Evolutionary conservation across 1,284 basidiomycete genomes (phyloP), one percentile per base, ranked within the genome.

Genomic region (Pseudozyma pruni): DNA sequence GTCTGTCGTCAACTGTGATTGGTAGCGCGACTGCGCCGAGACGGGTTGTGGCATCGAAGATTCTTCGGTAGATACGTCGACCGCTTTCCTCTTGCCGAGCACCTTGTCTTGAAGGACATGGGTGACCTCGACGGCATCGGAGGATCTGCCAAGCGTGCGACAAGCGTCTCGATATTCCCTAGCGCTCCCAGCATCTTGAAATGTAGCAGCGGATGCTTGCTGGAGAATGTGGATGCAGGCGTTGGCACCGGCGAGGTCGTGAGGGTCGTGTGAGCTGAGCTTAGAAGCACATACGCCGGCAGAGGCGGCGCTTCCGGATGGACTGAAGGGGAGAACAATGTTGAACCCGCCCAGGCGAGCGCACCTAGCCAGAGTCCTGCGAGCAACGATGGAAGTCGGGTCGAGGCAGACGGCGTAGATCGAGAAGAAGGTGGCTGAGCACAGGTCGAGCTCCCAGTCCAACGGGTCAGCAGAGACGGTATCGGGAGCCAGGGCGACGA

Each of bases 181-280:
- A 11, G 79, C 78, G 29, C 63, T 72, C 2, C 55, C 71, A 1
- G 69, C 39, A 43, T 81, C 78, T 6, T 61, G 45, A 37, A 76
- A 81, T 7, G 70, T 72, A 20, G 61, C 55, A 14, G 59, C 40
- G 3, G 72, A 49, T 38, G 78, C 79, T 25, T 67, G 63, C 54
- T 81, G 72, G 19, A 81, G 58, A 22, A 80, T 51, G 33, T 78
- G 70, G 48, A 80, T 63, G 35, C 75, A 74, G 10, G 79, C 67
- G 13, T 76, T 61, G 10, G 79, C 78, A 8, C 71, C 68, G 9
- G 75, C 68, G 1, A 51, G 44, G 40, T 74, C 66, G 13, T 67
- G 58, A n/a, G 53, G 35, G 14, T 60, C 74, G 1, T 45, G 49
- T 5, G 56, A 70, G 59, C 56, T 70, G 47, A 70, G 64, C 25